phyloP scores from a whole-genome alignment of 2,329 filamentous ascomycete species.

The Stagonosporopsis rhizophila region DNA sequence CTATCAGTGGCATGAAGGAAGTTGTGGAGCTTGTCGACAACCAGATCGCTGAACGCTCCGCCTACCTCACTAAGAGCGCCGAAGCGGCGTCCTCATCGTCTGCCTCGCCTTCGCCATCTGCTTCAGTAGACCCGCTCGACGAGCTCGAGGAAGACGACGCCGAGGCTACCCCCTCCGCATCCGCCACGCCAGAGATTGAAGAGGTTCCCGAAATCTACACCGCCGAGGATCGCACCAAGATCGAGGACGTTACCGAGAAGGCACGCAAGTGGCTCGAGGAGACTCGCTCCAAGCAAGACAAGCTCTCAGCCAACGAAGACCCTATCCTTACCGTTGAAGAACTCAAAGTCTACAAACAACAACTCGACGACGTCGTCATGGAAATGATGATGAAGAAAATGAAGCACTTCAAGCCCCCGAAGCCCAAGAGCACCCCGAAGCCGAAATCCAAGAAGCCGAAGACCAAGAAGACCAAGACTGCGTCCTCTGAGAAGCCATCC shows the following conservation, averaged over 20 bases:
- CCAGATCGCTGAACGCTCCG: slow-evolving; percentile 74
- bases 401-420: slow-evolving; percentile 53
- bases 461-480: slow-evolving; percentile 35
- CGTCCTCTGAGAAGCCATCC: slow-evolving; percentile 21
- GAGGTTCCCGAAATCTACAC: slow-evolving; percentile 66
- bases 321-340: slow-evolving; percentile 78
- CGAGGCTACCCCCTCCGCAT: slow-evolving; percentile 51
- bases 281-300: slow-evolving; percentile 73
- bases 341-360: slow-evolving; percentile 66
- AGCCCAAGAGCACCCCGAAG: slow-evolving; percentile 45
- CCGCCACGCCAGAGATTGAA: slow-evolving; percentile 38
- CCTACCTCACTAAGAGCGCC: slow-evolving; percentile 53
- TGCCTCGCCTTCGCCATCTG: slow-evolving; percentile 52
- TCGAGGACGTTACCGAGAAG: slow-evolving; percentile 68
- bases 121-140: slow-evolving; percentile 62
- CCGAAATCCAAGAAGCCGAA: slow-evolving; percentile 44
- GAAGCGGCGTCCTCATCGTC: slow-evolving; percentile 53
- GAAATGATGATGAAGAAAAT: slow-evolving; percentile 70
- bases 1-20: slow-evolving; percentile 74
- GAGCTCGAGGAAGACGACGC: slow-evolving; percentile 77
- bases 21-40: slow-evolving; percentile 74
- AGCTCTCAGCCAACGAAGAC: slow-evolving; percentile 70
- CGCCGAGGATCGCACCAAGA: slow-evolving; percentile 71
- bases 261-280: slow-evolving; percentile 77
- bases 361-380: slow-evolving; percentile 74